Evolutionary conservation across 129 eudicot genomes (phyloP).

Genomic region (Tagetes erecta): DNA sequence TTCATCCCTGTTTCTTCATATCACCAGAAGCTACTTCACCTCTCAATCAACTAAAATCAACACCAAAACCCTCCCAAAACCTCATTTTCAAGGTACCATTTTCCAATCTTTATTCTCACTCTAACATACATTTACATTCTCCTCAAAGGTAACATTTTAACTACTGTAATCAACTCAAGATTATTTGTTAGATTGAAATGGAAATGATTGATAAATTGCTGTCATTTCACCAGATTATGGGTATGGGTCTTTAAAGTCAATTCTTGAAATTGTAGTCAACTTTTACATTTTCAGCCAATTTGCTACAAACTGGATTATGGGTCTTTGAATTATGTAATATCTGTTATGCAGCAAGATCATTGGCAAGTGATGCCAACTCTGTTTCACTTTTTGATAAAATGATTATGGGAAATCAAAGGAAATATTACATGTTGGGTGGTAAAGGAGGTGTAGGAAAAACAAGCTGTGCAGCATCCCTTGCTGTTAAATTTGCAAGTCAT

Average conservation of each 20-base stretch:
- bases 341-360: constrained; percentile 51
- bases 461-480: constrained; percentile 86
- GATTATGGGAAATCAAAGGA: constrained; percentile 54
- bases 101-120: background rate
- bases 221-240: too few relatives aligned
- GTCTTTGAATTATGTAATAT: background rate
- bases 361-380: constrained; percentile 38
- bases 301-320: background rate
- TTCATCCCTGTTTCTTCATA: constrained; percentile 1
- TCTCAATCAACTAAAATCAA: constrained; percentile 5
- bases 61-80: constrained; percentile 4
- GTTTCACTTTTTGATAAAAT: constrained; percentile 52
- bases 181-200: background rate
- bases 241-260: too few relatives aligned
- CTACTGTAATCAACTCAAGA: background rate
- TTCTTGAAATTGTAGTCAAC: too few relatives aligned
- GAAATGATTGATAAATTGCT: too few relatives aligned
- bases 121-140: background rate
- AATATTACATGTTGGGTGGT: constrained; percentile 77
- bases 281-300: too few relatives aligned
- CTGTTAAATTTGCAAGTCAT: constrained; percentile 68
- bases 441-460: constrained; percentile 91
- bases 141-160: constrained; percentile 5
- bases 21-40: constrained; percentile 18
- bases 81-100: constrained; percentile 30